Evolutionary conservation across 2,329 filamentous ascomycete genomes (phyloP), one percentile per base, ranked within the genome.

Genomic region (Paecilomyces niveus): DNA sequence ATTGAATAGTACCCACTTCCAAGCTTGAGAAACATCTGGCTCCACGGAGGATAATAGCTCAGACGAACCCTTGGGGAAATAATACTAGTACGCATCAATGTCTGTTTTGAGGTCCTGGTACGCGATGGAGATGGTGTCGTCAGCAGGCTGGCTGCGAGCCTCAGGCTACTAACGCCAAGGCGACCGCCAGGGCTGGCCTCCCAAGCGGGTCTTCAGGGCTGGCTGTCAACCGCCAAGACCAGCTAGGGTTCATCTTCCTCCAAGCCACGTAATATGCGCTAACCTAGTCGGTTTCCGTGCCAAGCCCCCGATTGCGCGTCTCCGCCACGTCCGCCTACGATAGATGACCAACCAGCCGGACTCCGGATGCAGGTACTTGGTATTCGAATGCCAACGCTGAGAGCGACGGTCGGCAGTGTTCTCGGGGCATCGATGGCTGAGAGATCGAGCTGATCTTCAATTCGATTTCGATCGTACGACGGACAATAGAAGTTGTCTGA

Each of bases 231-330:
- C 50, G 11, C 57, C 57, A 55, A 54, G 66, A 62, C 11, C 4
- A 59, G 67, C 57, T 70, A 70, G 66, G n/a, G 59, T 7, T 7
- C 57, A 68, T 29, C 26, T 8, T 52, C 10, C 50, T 13, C 50
- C 21, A 26, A 66, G 68, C 55, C 50, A 57, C 13, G 8, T 35
- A 54, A 57, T 63, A 59, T 59, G 62, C 64, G 65, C 67, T 70
- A 64, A 67, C 64, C 68, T 65, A 65, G 70, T 71, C 68, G 62
- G 61, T 62, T 59, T 35, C 61, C 57, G 56, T 65, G 70, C 70
- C 71, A 73, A 73, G 71, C 67, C 69, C 67, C 69, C 65, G 70
- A 70, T 73, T 73, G 71, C 71, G 71, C 70, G 71, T 72, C 70
- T 72, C 69, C 70, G 67, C 64, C 67, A 65, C 61, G 58, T 53